A percentile compares a stretch with the other conserved stretches of the same genome.
phyloP scores from a whole-genome alignment of 495 filamentous ascomycete genomes.

The Trichoderma gamsii region DNA sequence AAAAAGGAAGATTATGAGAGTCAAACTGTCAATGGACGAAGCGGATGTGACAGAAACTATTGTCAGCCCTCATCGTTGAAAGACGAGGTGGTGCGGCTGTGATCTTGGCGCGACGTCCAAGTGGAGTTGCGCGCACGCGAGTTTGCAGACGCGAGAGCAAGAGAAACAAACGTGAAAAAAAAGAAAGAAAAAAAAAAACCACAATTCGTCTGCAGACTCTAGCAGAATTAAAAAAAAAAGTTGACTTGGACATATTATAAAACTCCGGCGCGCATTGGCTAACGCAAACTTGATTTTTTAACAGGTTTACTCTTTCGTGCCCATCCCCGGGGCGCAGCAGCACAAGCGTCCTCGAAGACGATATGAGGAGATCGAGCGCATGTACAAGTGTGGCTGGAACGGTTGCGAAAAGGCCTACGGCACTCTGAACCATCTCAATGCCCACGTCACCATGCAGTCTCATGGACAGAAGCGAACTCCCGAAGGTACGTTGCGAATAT shows the following conservation, averaged over 20 bases:
- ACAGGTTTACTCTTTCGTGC: slow-evolving; percentile 96
- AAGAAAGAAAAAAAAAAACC: no score
- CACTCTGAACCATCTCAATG: slow-evolving; percentile 92
- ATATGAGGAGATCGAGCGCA: slow-evolving; percentile 98
- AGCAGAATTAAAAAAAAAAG: neutral
- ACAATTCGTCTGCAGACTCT: no score
- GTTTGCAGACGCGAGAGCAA: no score
- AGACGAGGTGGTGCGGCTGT: no score
- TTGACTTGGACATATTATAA: neutral
- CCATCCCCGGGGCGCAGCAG: slow-evolving; percentile 94
- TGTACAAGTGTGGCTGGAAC: slow-evolving; percentile 99
- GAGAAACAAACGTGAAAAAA: no score
- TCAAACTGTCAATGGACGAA: no score
- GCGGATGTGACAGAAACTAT: no score
- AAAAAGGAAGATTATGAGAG: neutral
- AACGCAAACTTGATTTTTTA: slow-evolving; percentile 24
- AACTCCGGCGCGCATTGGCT: neutral
- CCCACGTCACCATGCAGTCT: slow-evolving; percentile 96
- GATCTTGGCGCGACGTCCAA: no score
- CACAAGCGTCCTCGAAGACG: slow-evolving; percentile 91
- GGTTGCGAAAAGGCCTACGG: slow-evolving; percentile 98
- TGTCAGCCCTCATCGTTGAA: no score
- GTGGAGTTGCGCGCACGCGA: no score
- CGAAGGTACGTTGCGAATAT: slow-evolving; percentile 63
- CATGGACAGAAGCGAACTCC: slow-evolving; percentile 89